phyloP scores from a whole-genome alignment of 306 rosid genomes.

The Vicia villosa region DNA sequence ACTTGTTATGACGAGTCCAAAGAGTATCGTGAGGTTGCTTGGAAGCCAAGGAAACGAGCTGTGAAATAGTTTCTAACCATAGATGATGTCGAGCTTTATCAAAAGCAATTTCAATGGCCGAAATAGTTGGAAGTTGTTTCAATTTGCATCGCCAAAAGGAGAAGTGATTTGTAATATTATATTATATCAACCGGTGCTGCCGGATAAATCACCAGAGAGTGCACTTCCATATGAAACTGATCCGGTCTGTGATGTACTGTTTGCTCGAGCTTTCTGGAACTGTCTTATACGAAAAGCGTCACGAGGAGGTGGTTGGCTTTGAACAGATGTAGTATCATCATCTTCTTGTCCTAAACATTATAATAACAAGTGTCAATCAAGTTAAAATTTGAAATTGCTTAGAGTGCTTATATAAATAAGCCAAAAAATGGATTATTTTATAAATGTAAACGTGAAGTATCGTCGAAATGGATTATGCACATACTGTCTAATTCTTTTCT shows the following conservation, averaged over 20 bases:
- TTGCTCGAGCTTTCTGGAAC: slow-evolving; percentile 73
- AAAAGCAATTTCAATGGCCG: too few species aligned
- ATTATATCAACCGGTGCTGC: slow-evolving; percentile 67
- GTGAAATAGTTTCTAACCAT: too few species aligned
- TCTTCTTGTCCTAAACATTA: slow-evolving; percentile 68
- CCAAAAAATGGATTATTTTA: too few species aligned
- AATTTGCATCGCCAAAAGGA: not conserved
- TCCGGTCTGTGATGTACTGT: slow-evolving; percentile 83
- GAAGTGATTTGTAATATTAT: not conserved
- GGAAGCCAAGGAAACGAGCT: too few species aligned
- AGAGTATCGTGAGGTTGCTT: too few species aligned
- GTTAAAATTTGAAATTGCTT: too few species aligned
- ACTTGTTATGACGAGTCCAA: too few species aligned
- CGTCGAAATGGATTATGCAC: slow-evolving; percentile 44
- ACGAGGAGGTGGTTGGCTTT: slow-evolving; percentile 85
- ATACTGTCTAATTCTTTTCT: slow-evolving; percentile 74
- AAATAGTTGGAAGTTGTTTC: not conserved
- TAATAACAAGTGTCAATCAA: not conserved
- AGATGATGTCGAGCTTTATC: too few species aligned
- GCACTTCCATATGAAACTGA: slow-evolving; percentile 95
- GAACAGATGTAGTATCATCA: slow-evolving; percentile 72
- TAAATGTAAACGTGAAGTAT: not conserved
- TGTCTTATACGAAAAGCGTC: slow-evolving; percentile 91
- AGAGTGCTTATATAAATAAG: too few species aligned
- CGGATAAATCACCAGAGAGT: slow-evolving; percentile 88